Evolutionary conservation across 805 yeast genomes (phyloP).

Genomic region (Myxozyma vanderwaltii): DNA sequence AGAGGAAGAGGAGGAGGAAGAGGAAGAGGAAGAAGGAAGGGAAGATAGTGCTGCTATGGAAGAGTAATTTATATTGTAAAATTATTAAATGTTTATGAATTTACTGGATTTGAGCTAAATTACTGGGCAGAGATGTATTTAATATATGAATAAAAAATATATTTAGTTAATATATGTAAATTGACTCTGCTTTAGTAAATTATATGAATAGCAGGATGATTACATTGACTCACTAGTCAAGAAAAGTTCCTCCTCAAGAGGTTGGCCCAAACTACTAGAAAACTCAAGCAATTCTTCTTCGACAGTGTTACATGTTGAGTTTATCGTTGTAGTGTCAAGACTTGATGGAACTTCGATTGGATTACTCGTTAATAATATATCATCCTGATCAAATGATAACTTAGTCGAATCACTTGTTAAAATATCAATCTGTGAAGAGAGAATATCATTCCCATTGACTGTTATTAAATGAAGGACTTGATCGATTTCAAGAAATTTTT

Average conservation of each 20-base stretch:
- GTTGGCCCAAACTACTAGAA: background rate
- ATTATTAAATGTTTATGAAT: background rate
- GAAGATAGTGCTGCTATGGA: constrained; percentile 18
- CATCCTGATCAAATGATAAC: background rate
- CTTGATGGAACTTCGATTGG: background rate
- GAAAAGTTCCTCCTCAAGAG: background rate
- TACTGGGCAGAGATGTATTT: background rate
- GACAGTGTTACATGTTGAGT: background rate
- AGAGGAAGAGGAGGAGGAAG: constrained; percentile 36
- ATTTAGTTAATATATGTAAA: background rate
- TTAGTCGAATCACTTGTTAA: constrained; percentile 1
- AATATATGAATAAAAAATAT: background rate
- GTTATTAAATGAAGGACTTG: background rate
- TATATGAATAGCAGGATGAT: background rate
- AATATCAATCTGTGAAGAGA: constrained; percentile 2
- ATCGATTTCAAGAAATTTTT: constrained; percentile 8
- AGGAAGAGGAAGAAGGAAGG: constrained; percentile 33
- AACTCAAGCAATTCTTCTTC: background rate
- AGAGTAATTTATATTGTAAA: constrained; percentile 1
- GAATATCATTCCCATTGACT: background rate
- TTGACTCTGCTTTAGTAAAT: background rate
- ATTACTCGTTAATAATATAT: background rate
- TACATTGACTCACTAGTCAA: background rate
- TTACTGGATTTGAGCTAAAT: background rate
- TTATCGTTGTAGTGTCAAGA: background rate